Conservation (phyloP, 345 rosid species). For the Lepidium aucheri region DNA sequence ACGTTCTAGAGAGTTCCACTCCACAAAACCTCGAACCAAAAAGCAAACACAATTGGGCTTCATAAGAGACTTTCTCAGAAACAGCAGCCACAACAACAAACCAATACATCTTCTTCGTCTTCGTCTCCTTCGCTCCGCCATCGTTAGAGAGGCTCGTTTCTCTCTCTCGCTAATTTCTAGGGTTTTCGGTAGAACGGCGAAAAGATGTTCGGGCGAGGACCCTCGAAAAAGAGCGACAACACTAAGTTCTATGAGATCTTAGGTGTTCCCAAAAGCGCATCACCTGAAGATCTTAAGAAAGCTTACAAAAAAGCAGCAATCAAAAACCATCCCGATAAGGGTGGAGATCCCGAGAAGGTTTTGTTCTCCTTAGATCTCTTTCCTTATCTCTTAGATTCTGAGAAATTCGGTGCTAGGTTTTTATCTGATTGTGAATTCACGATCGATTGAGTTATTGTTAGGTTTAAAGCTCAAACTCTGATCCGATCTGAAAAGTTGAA, state of each 20-base stretch:
- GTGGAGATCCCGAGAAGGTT: conserved; percentile 99
- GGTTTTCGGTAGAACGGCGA: not conserved
- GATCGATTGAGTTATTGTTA: not conserved
- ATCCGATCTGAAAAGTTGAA: conserved; percentile 2
- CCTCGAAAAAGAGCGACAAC: conserved; percentile 69
- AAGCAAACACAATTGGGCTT: conserved; percentile 4
- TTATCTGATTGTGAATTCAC: not conserved
- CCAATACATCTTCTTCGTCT: not conserved
- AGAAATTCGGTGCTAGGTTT: not conserved
- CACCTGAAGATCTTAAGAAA: conserved; percentile 81
- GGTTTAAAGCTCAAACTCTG: not conserved
- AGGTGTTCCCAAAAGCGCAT: conserved; percentile 68
- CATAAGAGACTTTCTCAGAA: not conserved
- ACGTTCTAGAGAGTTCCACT: conserved; percentile 23
- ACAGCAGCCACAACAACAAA: conserved; percentile 2
- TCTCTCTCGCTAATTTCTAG: not conserved
- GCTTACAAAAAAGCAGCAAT: conserved; percentile 89
- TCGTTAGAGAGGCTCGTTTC: not conserved
- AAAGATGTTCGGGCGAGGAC: conserved; percentile 77
- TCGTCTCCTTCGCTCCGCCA: not conserved
- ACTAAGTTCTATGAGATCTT: conserved; percentile 78
- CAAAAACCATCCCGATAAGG: conserved; percentile 94
- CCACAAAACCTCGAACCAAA: conserved; percentile 19
- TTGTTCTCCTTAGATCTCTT: not conserved
- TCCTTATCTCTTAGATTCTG: not conserved